These are phyloP conservation scores for Euphrasia arctica DNA, from an alignment of 305 asterid species.

Conservation along the genomic window DNA sequence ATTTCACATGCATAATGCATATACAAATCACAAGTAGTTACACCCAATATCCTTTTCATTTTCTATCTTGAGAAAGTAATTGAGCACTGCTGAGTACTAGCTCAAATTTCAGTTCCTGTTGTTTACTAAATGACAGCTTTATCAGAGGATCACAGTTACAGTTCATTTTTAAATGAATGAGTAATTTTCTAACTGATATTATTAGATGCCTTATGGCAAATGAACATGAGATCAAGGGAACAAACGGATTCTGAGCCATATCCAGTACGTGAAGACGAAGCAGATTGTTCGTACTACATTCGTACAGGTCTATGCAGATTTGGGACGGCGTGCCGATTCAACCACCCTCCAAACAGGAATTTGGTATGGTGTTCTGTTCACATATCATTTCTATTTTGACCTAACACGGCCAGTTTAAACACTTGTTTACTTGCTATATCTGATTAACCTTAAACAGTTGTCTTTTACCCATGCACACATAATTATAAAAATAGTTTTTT, in stretches of 20 bases:
- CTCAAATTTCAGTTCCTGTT: background rate
- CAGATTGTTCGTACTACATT: constrained; percentile 93
- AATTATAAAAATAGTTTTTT: background rate
- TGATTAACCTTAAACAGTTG: constrained; percentile 12
- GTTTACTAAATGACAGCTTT: background rate
- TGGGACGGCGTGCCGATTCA: constrained; percentile 91
- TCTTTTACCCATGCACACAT: constrained; percentile 5
- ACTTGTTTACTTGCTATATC: background rate
- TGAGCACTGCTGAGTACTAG: background rate
- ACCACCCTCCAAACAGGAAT: constrained; percentile 90
- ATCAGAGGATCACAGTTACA: constrained; percentile 10
- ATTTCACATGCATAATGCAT: constrained; percentile 8
- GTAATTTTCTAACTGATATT: constrained; percentile 23
- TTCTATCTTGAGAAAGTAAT: background rate
- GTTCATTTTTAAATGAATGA: constrained; percentile 10
- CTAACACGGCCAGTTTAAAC: background rate
- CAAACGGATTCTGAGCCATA: constrained; percentile 70
- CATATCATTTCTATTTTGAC: background rate
- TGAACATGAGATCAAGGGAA: constrained; percentile 73
- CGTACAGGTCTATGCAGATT: constrained; percentile 96
- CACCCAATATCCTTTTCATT: background rate
- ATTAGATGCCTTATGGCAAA: constrained; percentile 78
- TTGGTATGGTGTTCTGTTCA: constrained; percentile 49
- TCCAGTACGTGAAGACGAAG: constrained; percentile 94
- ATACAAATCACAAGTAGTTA: background rate